Evolutionary conservation across 352 stramenopile genomes (phyloP).

Genomic region (Phytophthora quininea): DNA sequence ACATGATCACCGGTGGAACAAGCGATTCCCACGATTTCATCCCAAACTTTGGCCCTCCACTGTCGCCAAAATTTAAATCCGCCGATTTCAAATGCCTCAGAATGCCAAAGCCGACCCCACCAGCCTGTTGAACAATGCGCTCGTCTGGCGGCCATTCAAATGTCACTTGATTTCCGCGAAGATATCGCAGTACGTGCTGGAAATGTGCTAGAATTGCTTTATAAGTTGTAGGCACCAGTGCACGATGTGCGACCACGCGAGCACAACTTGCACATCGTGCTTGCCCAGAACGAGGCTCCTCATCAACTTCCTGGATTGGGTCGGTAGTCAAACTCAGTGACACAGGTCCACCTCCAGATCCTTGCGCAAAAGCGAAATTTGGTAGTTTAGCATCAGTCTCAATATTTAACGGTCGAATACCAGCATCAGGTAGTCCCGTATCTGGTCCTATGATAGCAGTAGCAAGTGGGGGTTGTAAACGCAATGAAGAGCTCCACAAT

Average conservation of each 20-base stretch:
- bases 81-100: constrained; percentile 34
- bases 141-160: constrained; percentile 92
- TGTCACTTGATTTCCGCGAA: constrained; percentile 49
- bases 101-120: constrained; percentile 93
- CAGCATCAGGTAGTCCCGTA: constrained; percentile 14
- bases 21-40: constrained; percentile 42
- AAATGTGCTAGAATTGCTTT: constrained; percentile 96
- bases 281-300: constrained; percentile 32
- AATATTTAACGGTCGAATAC: constrained; percentile 62
- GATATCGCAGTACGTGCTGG: constrained; percentile 82
- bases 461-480: constrained; percentile 47
- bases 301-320: constrained; percentile 7
- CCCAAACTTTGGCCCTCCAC: constrained; percentile 6
- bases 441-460: constrained; percentile 1
- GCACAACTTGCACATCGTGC: constrained; percentile 89
- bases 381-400: constrained; percentile 73
- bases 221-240: constrained; percentile 90
- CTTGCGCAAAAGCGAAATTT: constrained; percentile 48
- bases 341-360: constrained; percentile 20
- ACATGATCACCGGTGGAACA: constrained; percentile 93
- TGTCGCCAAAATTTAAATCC: constrained; percentile 18
- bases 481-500: constrained; percentile 93
- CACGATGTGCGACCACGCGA: constrained; percentile 57
- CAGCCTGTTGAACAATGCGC: constrained; percentile 88
- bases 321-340: constrained; percentile 19